These are phyloP conservation scores for Ustanciosporium gigantosporum DNA, from an alignment of 1,284 basidiomycete species.

Conservation along the genomic window DNA sequence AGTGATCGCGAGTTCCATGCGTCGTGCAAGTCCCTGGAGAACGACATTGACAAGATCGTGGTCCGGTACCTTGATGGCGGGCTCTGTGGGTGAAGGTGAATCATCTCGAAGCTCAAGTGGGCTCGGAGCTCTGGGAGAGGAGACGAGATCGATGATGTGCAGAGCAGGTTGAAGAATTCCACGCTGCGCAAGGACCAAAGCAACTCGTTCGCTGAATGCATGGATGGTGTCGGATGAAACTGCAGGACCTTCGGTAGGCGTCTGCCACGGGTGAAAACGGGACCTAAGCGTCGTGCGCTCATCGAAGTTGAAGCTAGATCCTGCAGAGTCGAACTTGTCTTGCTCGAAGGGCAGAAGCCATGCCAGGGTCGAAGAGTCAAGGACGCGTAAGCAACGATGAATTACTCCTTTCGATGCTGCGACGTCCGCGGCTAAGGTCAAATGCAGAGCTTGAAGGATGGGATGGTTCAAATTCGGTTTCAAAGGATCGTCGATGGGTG, in stretches of 20 bases:
- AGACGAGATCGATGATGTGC: conserved; percentile 23
- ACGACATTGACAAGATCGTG: conserved; percentile 27
- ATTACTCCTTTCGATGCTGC: conserved; percentile 16
- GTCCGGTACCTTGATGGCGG: conserved; percentile 3
- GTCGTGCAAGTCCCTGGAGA: conserved; percentile 9
- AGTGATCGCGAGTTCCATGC: conserved; percentile 3
- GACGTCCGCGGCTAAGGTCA: conserved; percentile 12
- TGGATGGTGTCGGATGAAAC: conserved; percentile 14
- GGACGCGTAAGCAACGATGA: conserved; percentile 15
- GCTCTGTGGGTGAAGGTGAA: neutral
- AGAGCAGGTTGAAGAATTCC: conserved; percentile 23
- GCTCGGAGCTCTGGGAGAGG: too few relatives aligned
- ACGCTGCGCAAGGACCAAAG: conserved; percentile 28
- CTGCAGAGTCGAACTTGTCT: neutral
- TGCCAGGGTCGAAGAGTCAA: conserved; percentile 23
- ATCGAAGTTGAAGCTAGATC: neutral
- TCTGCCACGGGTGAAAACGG: conserved; percentile 37
- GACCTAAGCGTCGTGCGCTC: conserved; percentile 10
- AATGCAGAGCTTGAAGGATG: conserved; percentile 18
- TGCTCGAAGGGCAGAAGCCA: conserved; percentile 30
- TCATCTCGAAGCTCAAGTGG: neutral
- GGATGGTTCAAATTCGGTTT: conserved; percentile 8
- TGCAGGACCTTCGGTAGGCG: neutral
- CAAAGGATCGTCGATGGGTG: conserved; percentile 10
- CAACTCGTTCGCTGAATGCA: conserved; percentile 22